Evolutionary conservation across 2,329 filamentous ascomycete genomes (phyloP).

Genomic region (Xylaria multiplex): DNA sequence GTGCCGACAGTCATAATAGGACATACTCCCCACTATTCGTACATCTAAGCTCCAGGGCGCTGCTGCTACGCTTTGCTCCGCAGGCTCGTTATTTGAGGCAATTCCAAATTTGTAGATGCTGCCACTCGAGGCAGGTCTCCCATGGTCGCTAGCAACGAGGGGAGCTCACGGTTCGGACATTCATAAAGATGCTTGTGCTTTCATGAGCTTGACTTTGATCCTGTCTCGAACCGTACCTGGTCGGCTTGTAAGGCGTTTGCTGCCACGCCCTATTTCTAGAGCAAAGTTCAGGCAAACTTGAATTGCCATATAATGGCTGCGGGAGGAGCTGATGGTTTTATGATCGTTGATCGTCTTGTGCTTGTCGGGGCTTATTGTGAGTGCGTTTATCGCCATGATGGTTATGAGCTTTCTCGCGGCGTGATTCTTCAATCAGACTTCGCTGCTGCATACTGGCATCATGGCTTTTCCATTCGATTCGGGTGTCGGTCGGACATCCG

Average conservation of each 20-base stretch:
- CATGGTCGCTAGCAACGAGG: slow-evolving; percentile 9
- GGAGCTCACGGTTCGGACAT: slow-evolving; percentile 9
- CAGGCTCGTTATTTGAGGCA: slow-evolving; percentile 18
- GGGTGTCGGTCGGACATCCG: slow-evolving; percentile 85
- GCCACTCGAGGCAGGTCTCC: slow-evolving; percentile 1
- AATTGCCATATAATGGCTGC: background rate
- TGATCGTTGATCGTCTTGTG: slow-evolving; percentile 48
- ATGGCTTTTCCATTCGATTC: slow-evolving; percentile 94
- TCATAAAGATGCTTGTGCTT: slow-evolving; percentile 9
- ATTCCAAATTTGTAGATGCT: slow-evolving; percentile 23
- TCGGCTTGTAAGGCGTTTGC: slow-evolving; percentile 2
- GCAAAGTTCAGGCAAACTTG: background rate
- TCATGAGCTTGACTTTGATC: slow-evolving; percentile 7
- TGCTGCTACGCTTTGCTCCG: slow-evolving; percentile 26
- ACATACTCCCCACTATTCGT: slow-evolving; percentile 28
- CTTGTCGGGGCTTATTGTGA: slow-evolving; percentile 45
- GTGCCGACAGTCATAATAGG: slow-evolving; percentile 20
- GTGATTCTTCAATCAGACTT: slow-evolving; percentile 88
- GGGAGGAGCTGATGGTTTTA: slow-evolving; percentile 35
- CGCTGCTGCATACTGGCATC: slow-evolving; percentile 95
- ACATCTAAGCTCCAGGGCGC: slow-evolving; percentile 31
- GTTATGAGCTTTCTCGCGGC: slow-evolving; percentile 79
- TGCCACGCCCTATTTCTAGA: slow-evolving; percentile 2
- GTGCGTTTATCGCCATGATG: slow-evolving; percentile 51
- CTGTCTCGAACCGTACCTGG: background rate